phyloP scores from a whole-genome alignment of 305 asterid species.

The Salvia sclarea region DNA sequence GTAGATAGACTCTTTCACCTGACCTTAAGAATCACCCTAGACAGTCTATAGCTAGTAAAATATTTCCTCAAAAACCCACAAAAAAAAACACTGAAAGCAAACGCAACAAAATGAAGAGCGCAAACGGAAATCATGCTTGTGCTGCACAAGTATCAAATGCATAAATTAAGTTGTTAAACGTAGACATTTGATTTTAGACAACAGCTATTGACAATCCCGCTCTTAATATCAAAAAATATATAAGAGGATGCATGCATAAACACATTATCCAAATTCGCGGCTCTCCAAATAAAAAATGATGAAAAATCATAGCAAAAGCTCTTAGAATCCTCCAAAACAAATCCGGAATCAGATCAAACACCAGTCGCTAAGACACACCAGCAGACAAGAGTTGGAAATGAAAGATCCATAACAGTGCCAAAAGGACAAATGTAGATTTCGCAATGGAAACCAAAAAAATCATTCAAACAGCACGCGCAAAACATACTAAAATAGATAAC shows the following conservation, averaged over 20 bases:
- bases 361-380: neutral
- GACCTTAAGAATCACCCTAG: no score
- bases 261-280: neutral
- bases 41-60: no score
- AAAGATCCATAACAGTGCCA: neutral
- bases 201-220: neutral
- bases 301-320: neutral
- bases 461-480: neutral
- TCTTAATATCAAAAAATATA: neutral
- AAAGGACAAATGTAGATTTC: neutral
- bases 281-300: neutral
- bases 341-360: neutral
- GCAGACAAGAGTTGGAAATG: neutral
- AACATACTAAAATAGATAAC: no score
- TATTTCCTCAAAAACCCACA: neutral
- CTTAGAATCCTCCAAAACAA: neutral
- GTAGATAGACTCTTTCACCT: no score
- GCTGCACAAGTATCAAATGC: neutral
- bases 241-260: neutral
- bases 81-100: neutral
- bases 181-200: neutral
- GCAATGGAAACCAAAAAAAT: slow-evolving; percentile 10
- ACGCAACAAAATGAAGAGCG: neutral
- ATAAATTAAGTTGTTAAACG: neutral
- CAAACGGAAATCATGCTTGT: neutral